Evolutionary conservation across 208 protist species (phyloP), one percentile per base, ranked within the genome.

Genomic region (Acanthamoeba rhysodes): DNA sequence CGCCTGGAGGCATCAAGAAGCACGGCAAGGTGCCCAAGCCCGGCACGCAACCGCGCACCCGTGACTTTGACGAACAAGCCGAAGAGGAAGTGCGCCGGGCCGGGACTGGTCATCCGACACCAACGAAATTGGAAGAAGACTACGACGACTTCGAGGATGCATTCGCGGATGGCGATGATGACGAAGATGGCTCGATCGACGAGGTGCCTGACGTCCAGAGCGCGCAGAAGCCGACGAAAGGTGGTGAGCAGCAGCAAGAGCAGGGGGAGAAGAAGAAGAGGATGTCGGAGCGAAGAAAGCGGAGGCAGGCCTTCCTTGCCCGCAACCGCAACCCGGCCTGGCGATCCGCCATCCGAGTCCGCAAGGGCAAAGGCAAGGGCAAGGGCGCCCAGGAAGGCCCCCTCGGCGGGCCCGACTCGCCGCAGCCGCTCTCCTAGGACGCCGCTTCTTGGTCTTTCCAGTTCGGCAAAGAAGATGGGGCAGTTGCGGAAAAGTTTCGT

Each of bases 251-350:
- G n/a, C 37, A 41, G 18, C 37, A 45, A 50, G 20, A 29, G 74
- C 7, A 82, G 74, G 8, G 66, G 50, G 66, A n/a, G 53, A 37
- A 27, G 18, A 90, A 64, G 53, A 90, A 90, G 20, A 90, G 48
- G 55, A 90, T 45, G 10, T 88, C 80, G 41, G 80, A 55, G n/a
- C 45, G 80, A 88, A 88, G 80, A 22, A 88, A 88, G 50, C 80
- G 80, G 34, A 10, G 80, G 48, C 80, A 88, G 80, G 80, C 80
- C 50, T 88, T 88, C 80, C 80, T 88, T 27, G 80, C 80, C 50
- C 80, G 80, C 50, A 88, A 88, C 29, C 80, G 80, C 22, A 88
- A 24, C 24, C 80, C 50, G 4, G 53, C 45, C 24, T 88, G 80
- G 80, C 80, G 80, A 37, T 10, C 53, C 20, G 50, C 50, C n/a